Percentiles rank a stretch among this genome's conserved stretches.
Evolutionary conservation across 2,329 filamentous ascomycete species (phyloP).

Genomic region (Byssochlamys sp.): DNA sequence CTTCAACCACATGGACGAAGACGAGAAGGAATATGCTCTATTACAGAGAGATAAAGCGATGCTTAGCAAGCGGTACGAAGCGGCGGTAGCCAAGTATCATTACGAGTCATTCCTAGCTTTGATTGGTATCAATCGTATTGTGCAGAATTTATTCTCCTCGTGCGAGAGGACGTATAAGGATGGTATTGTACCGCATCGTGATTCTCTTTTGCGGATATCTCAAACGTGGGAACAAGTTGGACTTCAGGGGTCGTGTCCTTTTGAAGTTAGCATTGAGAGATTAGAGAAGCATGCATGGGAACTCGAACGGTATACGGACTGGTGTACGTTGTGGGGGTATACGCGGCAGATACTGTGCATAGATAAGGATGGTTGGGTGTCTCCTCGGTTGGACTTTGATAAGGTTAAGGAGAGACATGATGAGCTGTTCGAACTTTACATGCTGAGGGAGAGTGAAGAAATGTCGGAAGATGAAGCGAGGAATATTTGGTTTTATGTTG

Average conservation of each 20-base stretch:
- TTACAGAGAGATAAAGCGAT: slow-evolving; percentile 10
- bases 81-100: slow-evolving; percentile 10
- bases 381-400: slow-evolving; percentile 11
- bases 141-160: slow-evolving; percentile 4
- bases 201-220: slow-evolving; percentile 5
- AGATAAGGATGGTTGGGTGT: slow-evolving; percentile 13
- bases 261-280: slow-evolving; percentile 3
- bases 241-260: slow-evolving; percentile 2
- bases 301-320: slow-evolving; percentile 8
- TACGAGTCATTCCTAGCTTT: slow-evolving; percentile 8
- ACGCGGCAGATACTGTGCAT: slow-evolving; percentile 10
- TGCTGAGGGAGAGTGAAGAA: slow-evolving; percentile 2
- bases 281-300: slow-evolving; percentile 5
- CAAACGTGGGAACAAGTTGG: slow-evolving; percentile 5
- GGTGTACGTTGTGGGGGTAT: slow-evolving; percentile 8
- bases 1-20: slow-evolving; percentile 10
- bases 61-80: slow-evolving; percentile 13
- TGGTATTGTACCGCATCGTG: slow-evolving; percentile 10
- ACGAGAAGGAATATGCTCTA: slow-evolving; percentile 11
- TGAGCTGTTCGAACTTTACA: slow-evolving; percentile 9
- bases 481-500: slow-evolving; percentile 9
- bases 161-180: slow-evolving; percentile 6
- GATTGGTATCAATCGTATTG: slow-evolving; percentile 3
- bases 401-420: slow-evolving; percentile 7
- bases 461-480: slow-evolving; percentile 7